Conservation (phyloP, 1,284 basidiomycete genomes). For the Cutaneotrichosporon sp. region DNA sequence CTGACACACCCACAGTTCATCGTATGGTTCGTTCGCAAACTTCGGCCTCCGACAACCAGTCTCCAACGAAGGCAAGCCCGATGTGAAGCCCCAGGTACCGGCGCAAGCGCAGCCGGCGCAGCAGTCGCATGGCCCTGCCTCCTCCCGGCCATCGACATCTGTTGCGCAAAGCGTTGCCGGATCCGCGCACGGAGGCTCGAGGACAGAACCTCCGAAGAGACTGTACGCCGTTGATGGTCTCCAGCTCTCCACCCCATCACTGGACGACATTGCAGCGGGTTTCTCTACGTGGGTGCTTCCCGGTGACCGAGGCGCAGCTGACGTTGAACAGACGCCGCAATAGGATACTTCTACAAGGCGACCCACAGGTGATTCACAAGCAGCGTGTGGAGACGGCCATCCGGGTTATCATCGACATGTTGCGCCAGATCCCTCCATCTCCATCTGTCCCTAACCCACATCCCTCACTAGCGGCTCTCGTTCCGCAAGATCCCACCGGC, state of each 20-base stretch:
- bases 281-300: constrained; percentile 16
- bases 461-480: constrained; percentile 17
- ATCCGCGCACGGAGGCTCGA: constrained; percentile 29
- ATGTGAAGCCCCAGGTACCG: not conserved
- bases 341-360: constrained; percentile 39
- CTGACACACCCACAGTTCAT: constrained; percentile 9
- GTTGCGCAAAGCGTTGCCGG: constrained; percentile 12
- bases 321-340: constrained; percentile 25
- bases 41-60: constrained; percentile 1
- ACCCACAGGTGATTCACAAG: constrained; percentile 41
- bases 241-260: constrained; percentile 17
- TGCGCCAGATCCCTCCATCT: constrained; percentile 33
- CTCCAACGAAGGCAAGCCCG: not conserved
- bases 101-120: not conserved
- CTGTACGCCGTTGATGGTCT: constrained; percentile 34
- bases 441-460: constrained; percentile 21
- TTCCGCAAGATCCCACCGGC: constrained; percentile 29
- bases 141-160: not conserved
- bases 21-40: constrained; percentile 11
- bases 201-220: constrained; percentile 41
- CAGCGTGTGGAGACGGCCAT: constrained; percentile 47
- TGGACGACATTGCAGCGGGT: constrained; percentile 28
- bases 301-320: constrained; percentile 3
- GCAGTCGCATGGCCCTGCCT: not conserved
- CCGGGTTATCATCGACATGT: constrained; percentile 42